A percentile compares a stretch with the other conserved stretches of the same genome.
These are phyloP conservation scores for Penicillium dipodomyicola DNA, from an alignment of 495 filamentous ascomycete species.

Conservation along the genomic window DNA sequence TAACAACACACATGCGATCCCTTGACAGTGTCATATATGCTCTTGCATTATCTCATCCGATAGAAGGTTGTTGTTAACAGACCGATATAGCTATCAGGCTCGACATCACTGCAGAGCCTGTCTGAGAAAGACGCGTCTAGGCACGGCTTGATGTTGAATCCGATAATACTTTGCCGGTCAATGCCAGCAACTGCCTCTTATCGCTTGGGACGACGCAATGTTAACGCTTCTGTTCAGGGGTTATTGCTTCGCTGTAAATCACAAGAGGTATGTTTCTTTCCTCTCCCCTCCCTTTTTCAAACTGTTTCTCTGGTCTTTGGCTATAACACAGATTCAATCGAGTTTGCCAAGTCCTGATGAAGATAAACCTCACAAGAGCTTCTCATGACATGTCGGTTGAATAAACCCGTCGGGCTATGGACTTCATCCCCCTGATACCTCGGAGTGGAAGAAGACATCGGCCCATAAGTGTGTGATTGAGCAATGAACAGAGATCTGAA, in stretches of 20 bases:
- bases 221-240: no score
- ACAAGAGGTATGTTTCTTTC: not conserved
- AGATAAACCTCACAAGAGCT: constrained; percentile 34
- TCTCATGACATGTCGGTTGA: constrained; percentile 33
- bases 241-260: not conserved
- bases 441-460: constrained; percentile 37
- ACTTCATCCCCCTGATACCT: constrained; percentile 27
- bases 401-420: constrained; percentile 22
- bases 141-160: not conserved
- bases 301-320: not conserved
- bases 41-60: not conserved
- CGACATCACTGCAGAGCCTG: not conserved
- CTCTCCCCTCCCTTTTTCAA: not conserved
- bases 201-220: not conserved
- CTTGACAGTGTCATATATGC: not conserved
- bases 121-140: not conserved
- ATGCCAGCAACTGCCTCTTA: not conserved
- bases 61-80: not conserved
- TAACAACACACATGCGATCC: not conserved
- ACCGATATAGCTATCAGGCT: not conserved
- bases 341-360: constrained; percentile 29
- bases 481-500: constrained; percentile 48
- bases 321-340: not conserved
- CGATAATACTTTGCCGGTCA: not conserved
- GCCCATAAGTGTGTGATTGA: constrained; percentile 35